Evolutionary conservation across 495 filamentous ascomycete genomes (phyloP), one percentile per base, ranked within the genome.

Genomic region (Penicillium nucicola): DNA sequence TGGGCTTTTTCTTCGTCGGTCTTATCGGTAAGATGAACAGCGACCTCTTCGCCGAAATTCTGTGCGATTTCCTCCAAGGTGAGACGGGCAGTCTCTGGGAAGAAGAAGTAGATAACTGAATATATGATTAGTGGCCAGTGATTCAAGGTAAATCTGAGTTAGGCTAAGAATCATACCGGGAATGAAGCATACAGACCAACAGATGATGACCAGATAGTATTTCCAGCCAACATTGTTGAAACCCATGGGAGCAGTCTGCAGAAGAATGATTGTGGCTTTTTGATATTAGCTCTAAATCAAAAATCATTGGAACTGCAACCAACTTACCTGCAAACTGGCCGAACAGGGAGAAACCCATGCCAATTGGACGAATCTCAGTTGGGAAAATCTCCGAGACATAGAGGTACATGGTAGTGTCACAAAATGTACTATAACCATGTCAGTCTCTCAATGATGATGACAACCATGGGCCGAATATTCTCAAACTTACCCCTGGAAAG

Each of bases 61-160:
- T 60, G 58, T n/a, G 72, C 74, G 33, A 78, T 72, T 42, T 78
- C 75, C 44, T 78, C 75, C 8, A 77, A 57, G 0, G 75, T 80
- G 45, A 77, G 57, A 1, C 72, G 76, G 38, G 79, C 81, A 2
- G 80, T 82, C 53, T 83, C 79, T 0, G 79, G 77, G 50, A 79
- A 82, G 58, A 79, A 75, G 51, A 78, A 76, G 53, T 77, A 78
- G 45, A 78, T 75, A 9, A 69, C 60, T 64, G 48, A 2, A 28
- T 3, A n/a, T 11, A 18, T 50, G 20, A 28, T 46, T 22, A 23
- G 22, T 19, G 9, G 14, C 25, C 10, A 9, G 25, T 9, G 25
- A 8, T 28, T 8, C 7, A 9, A 28, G 5, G 7, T 8, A 8
- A 28, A 8, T 28, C 25, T 9, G 4, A 8, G 25, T 28, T 28